Evolutionary conservation across 2,329 filamentous ascomycete species (phyloP).

Genomic region (Arthrobotrys sphaeroides): DNA sequence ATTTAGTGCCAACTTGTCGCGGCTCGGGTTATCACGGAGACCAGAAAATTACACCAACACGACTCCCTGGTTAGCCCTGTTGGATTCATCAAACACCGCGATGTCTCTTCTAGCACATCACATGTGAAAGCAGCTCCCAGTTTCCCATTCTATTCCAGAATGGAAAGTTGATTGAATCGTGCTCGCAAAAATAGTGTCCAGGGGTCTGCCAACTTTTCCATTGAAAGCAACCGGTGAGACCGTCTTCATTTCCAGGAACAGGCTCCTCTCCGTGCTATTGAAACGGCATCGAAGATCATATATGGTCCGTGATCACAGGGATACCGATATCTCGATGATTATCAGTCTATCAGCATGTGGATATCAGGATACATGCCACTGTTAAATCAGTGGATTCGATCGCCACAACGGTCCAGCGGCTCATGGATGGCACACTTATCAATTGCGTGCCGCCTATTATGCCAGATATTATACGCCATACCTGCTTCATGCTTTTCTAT

Average conservation of each 20-base stretch:
- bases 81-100: constrained; percentile 10
- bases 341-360: constrained; percentile 37
- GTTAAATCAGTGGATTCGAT: constrained; percentile 25
- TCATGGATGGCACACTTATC: constrained; percentile 37
- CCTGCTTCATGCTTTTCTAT: constrained; percentile 32
- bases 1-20: constrained; percentile 35
- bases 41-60: constrained; percentile 20
- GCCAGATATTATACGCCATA: constrained; percentile 35
- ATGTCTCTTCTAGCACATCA: constrained; percentile 9
- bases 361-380: constrained; percentile 18
- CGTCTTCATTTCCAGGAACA: background rate
- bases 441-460: constrained; percentile 36
- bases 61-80: constrained; percentile 27
- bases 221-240: background rate
- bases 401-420: constrained; percentile 42
- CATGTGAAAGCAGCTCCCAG: constrained; percentile 28
- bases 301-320: constrained; percentile 14
- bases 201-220: constrained; percentile 5
- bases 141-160: constrained; percentile 18
- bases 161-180: constrained; percentile 9
- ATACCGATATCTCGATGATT: constrained; percentile 15
- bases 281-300: constrained; percentile 24
- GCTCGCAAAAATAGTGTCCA: background rate
- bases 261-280: constrained; percentile 12
- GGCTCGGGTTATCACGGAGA: constrained; percentile 53